Percentiles rank a stretch among this genome's conserved stretches.
Evolutionary conservation across 306 rosid species (phyloP).

Genomic region (Elaeagnus macrophylla): DNA sequence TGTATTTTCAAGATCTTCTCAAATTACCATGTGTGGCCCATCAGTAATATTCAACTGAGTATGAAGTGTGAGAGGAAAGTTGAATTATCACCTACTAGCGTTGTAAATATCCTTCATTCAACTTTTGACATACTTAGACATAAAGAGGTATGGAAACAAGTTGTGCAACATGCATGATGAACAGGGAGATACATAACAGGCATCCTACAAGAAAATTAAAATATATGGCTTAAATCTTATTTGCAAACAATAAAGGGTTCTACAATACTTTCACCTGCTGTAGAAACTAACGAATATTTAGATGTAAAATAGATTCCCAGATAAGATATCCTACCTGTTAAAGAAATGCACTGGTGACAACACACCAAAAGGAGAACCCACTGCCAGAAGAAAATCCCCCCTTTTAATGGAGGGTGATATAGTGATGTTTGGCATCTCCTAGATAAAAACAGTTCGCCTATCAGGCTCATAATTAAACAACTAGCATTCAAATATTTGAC

Average conservation of each 20-base stretch:
- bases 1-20: too few species aligned
- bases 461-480: conserved; percentile 20
- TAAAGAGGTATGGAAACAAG: neutral
- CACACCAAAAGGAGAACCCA: conserved; percentile 45
- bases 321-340: conserved; percentile 51
- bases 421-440: conserved; percentile 45
- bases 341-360: conserved; percentile 83
- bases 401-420: conserved; percentile 50
- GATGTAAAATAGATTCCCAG: neutral
- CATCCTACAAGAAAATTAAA: neutral
- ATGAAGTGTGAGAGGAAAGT: too few species aligned
- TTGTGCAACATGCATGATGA: too few species aligned
- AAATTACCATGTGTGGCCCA: too few species aligned
- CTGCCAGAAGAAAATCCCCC: conserved; percentile 53
- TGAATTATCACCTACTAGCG: too few species aligned
- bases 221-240: neutral
- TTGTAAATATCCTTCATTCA: too few species aligned
- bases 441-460: conserved; percentile 17
- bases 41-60: too few species aligned
- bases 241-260: neutral
- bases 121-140: too few species aligned
- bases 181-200: neutral
- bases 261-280: neutral
- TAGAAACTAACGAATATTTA: neutral
- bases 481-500: neutral